A percentile compares a stretch with the other conserved stretches of the same genome.
These are phyloP conservation scores for Chaetomiaceae sp. DNA, from an alignment of 2,329 filamentous ascomycete species.

Conservation along the genomic window DNA sequence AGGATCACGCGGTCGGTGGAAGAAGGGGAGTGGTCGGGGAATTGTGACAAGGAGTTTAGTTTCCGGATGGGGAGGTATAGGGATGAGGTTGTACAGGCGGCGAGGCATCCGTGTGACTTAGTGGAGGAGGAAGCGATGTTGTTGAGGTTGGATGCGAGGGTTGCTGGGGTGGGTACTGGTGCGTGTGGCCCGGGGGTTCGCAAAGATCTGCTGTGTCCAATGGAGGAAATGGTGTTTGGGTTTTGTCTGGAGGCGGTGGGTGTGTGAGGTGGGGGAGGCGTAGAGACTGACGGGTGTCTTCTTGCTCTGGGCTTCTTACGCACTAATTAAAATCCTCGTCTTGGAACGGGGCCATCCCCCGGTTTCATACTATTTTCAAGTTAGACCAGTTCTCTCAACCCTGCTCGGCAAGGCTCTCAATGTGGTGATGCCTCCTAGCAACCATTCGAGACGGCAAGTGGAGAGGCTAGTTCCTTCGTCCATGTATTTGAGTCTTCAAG, in stretches of 20 bases:
- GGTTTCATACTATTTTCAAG: too few species aligned
- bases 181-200: slow-evolving; percentile 46
- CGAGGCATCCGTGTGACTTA: slow-evolving; percentile 61
- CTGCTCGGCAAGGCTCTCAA: too few species aligned
- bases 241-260: slow-evolving; percentile 35
- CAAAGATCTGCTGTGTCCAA: slow-evolving; percentile 40
- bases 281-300: too few species aligned
- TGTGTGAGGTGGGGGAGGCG: too few species aligned
- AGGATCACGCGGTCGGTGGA: slow-evolving; percentile 27
- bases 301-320: too few species aligned
- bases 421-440: too few species aligned
- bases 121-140: slow-evolving; percentile 41
- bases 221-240: slow-evolving; percentile 37
- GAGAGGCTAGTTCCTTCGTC: too few species aligned
- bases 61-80: slow-evolving; percentile 55
- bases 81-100: slow-evolving; percentile 48
- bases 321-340: too few species aligned
- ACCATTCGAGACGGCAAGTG: too few species aligned
- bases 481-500: too few species aligned
- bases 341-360: too few species aligned
- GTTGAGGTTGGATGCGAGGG: slow-evolving; percentile 40
- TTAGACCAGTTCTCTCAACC: too few species aligned
- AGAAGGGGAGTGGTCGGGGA: slow-evolving; percentile 34
- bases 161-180: slow-evolving; percentile 46
- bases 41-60: slow-evolving; percentile 38